phyloP scores from a whole-genome alignment of 768 basidiomycete species.

The Agrocybe praecox region DNA sequence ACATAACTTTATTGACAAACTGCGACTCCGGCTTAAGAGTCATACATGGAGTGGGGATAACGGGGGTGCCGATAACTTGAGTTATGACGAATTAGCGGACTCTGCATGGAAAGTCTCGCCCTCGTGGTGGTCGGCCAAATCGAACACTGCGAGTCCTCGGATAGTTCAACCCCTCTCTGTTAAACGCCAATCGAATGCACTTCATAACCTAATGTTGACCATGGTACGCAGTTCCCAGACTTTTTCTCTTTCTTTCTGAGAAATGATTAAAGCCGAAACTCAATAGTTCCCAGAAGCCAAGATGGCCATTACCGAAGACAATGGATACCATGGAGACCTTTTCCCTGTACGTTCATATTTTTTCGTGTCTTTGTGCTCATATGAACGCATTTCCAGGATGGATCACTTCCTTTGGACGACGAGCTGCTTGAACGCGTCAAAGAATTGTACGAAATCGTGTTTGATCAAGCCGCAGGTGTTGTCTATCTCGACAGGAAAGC shows the following conservation, averaged over 20 bases:
- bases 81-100: no score
- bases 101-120: no score
- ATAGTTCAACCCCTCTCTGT: no score
- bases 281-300: background rate
- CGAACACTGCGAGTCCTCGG: no score
- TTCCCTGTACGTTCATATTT: background rate
- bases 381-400: no score
- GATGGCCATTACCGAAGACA: conserved; percentile 2
- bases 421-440: background rate
- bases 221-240: background rate
- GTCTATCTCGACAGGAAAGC: background rate
- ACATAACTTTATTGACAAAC: no score
- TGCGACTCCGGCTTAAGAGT: no score
- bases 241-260: background rate
- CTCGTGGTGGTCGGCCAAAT: no score
- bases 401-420: background rate
- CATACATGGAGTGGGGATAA: no score
- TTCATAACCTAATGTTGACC: background rate
- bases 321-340: background rate
- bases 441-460: background rate
- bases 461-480: background rate
- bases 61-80: no score
- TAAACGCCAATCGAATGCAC: background rate
- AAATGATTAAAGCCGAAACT: no score
- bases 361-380: no score